phyloP scores from a whole-genome alignment of 2,329 filamentous ascomycete species.

The Fusarium nematophilum region DNA sequence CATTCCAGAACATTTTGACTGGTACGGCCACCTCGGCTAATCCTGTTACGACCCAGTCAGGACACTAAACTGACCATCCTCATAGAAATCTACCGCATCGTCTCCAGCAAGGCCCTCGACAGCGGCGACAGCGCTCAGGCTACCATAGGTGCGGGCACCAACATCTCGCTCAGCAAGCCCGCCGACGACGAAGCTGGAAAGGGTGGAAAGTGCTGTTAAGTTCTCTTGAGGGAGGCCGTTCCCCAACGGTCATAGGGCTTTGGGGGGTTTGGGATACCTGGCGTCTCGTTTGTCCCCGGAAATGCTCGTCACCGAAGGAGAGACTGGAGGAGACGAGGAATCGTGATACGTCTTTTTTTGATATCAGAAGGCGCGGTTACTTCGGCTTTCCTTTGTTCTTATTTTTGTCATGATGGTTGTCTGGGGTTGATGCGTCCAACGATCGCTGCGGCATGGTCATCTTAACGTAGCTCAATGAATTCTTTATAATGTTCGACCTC shows the following conservation, averaged over 20 bases:
- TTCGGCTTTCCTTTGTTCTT: slow-evolving; percentile 55
- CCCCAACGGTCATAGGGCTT: slow-evolving; percentile 43
- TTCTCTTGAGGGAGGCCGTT: slow-evolving; percentile 37
- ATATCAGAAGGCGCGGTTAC: slow-evolving; percentile 56
- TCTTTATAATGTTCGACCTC: slow-evolving; percentile 48
- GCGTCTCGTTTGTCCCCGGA: slow-evolving; percentile 50
- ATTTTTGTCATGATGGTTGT: slow-evolving; percentile 53
- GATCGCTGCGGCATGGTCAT: slow-evolving; percentile 51
- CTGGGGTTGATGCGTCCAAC: slow-evolving; percentile 52
- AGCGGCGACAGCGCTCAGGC: slow-evolving; percentile 85
- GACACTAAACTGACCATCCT: slow-evolving; percentile 20
- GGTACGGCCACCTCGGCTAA: slow-evolving; percentile 66
- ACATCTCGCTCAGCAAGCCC: slow-evolving; percentile 88
- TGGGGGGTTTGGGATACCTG: slow-evolving; percentile 47
- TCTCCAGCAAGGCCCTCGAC: slow-evolving; percentile 96
- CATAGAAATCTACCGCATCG: slow-evolving; percentile 98
- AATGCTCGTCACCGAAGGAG: slow-evolving; percentile 50
- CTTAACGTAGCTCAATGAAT: slow-evolving; percentile 55
- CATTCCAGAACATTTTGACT: slow-evolving; percentile 99
- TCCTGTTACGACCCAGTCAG: not conserved
- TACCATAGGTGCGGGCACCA: slow-evolving; percentile 81
- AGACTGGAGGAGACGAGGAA: slow-evolving; percentile 49
- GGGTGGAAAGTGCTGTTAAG: slow-evolving; percentile 84
- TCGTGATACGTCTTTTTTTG: slow-evolving; percentile 52
- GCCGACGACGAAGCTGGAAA: slow-evolving; percentile 81